Conservation (phyloP, 2,329 filamentous ascomycete genomes). For the Arachnomyces sp. region DNA sequence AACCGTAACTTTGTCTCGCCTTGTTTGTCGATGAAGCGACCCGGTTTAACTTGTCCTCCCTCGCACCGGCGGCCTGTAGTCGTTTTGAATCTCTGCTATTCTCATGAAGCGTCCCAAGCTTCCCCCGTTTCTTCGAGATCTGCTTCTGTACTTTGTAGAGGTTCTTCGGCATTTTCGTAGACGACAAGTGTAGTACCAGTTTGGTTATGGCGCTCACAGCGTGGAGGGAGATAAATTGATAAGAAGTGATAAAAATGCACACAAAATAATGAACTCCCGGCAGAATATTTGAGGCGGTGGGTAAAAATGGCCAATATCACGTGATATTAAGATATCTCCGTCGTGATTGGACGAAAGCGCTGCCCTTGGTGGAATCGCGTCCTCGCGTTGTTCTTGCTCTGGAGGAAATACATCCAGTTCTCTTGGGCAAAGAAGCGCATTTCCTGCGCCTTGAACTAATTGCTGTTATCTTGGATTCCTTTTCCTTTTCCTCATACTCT, state of each 20-base stretch:
- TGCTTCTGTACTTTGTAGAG: constrained; percentile 81
- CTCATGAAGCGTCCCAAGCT: constrained; percentile 70
- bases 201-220: not conserved
- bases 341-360: not conserved
- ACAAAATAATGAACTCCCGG: not conserved
- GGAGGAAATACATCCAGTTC: no score
- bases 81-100: constrained; percentile 80
- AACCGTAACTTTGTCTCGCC: constrained; percentile 67
- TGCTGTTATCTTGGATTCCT: no score
- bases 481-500: no score
- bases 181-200: not conserved
- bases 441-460: no score
- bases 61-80: constrained; percentile 66
- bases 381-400: not conserved
- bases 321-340: no score
- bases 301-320: not conserved
- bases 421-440: no score
- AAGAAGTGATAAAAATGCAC: not conserved
- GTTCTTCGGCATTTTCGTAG: constrained; percentile 60
- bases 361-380: not conserved
- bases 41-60: constrained; percentile 76
- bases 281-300: not conserved
- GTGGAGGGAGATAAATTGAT: no score
- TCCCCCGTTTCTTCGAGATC: constrained; percentile 78
- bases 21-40: constrained; percentile 63